Base-by-base conservation (phyloP, 331 rosid genomes). In the Pyrus hybrid region DNA sequence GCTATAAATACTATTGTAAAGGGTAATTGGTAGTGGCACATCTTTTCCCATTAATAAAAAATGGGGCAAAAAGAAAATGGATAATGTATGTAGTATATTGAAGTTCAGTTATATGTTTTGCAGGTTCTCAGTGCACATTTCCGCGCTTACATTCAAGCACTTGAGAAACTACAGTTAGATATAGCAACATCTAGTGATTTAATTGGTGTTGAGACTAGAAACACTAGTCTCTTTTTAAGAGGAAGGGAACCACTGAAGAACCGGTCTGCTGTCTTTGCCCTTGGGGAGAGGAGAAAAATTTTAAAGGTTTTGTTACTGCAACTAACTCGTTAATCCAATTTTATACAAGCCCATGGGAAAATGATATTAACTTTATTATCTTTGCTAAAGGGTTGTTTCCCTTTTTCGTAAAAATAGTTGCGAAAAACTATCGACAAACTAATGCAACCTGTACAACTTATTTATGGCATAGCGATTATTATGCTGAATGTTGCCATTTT, bases 41-140 rank as follows among this genome's bases (percentile, higher is more conserved):
- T 32, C 25, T 64, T 21, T 30, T 17, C 68, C 68, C 47, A 30
- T 10, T 5, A 60, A 23, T 3, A 60, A 26, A 62, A 62, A 26
- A 25, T 6, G 7, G 22, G 13, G 25, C 12, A 8, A 28, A 9
- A 64, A 18, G 13, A 64, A 20, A 30, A 4, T 8, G 43, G 70
- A 78, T 51, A 12, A 32, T 5, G 17, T 23, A 21, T 49, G 20
- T 12, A 10, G 60, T 20, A 35, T 68, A 78, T 61, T 57, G 74
- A 78, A 64, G 56, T 77, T 25, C 30, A 28, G 61, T 33, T 76
- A 32, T 74, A 73, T 82, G 37, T 73, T 63, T 80, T 88, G 80
- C 91, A 94, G 99, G 99, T 95, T 82, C 90, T 95, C 58, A 86
- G 99, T 85, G 97, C 99, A 56, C 99, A 92, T 87, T 95, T 95